Evolutionary conservation across 768 basidiomycete genomes (phyloP).

Genomic region (Amanita phalloides): DNA sequence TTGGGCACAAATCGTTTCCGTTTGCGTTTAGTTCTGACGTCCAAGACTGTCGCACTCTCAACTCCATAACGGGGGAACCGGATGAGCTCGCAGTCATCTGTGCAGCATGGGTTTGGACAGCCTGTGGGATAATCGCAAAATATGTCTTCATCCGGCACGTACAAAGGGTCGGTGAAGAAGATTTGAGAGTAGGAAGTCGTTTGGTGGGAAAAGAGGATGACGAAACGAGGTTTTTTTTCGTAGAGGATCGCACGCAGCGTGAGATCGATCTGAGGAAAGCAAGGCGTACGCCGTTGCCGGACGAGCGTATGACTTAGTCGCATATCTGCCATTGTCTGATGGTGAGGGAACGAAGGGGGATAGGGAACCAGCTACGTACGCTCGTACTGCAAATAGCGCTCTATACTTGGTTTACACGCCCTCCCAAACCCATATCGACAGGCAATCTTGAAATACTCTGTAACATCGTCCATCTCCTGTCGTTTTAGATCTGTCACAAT

Average conservation of each 20-base stretch:
- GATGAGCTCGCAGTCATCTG: constrained; percentile 76
- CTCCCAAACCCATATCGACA: constrained; percentile 55
- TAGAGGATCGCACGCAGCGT: constrained; percentile 64
- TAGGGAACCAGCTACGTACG: constrained; percentile 32
- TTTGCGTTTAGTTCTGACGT: constrained; percentile 47
- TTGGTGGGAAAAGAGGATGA: constrained; percentile 72
- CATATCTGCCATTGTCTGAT: constrained; percentile 33
- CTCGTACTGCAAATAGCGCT: constrained; percentile 57
- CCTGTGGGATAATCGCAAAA: constrained; percentile 74
- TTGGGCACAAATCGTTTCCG: constrained; percentile 38
- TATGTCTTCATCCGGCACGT: constrained; percentile 61
- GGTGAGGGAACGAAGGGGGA: constrained; percentile 4
- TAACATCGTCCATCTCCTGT: constrained; percentile 73
- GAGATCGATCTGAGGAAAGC: constrained; percentile 76
- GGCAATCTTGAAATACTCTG: constrained; percentile 70
- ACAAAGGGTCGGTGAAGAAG: constrained; percentile 62
- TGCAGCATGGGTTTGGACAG: constrained; percentile 71
- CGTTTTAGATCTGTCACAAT: constrained; percentile 73
- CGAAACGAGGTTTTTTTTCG: constrained; percentile 68
- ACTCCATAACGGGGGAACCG: constrained; percentile 61
- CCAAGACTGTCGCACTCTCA: constrained; percentile 50
- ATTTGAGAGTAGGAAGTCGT: constrained; percentile 76
- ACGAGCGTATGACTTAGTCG: constrained; percentile 56
- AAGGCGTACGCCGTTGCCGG: constrained; percentile 62
- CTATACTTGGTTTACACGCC: constrained; percentile 54